These are phyloP conservation scores for Phytopythium kandeliae DNA, from an alignment of 352 stramenopile genomes.

Conservation along the genomic window DNA sequence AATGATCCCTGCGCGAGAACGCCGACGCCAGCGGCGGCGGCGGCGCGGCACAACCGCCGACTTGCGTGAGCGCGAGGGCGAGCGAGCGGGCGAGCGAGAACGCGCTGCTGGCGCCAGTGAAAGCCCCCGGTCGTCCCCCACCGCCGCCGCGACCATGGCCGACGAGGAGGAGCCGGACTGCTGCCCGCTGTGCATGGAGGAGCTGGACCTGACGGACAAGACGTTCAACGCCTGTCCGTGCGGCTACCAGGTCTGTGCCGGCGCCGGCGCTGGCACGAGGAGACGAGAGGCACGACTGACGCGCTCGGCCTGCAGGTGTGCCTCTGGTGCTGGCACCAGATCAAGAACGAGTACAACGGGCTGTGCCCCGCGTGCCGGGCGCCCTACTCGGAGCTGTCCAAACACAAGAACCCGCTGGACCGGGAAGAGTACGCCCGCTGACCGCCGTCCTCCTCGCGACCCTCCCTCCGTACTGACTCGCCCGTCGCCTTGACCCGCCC, in stretches of 20 bases:
- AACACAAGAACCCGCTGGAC: constrained; percentile 91
- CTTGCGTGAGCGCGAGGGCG: too few species aligned
- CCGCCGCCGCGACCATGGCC: constrained; percentile 26
- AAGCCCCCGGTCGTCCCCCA: too few species aligned
- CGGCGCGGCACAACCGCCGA: too few species aligned
- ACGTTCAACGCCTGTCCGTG: constrained; percentile 99
- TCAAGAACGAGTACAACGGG: constrained; percentile 98
- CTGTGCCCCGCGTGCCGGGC: constrained; percentile 97
- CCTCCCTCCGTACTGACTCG: neutral
- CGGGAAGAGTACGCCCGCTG: constrained; percentile 82
- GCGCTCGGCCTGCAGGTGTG: constrained; percentile 73
- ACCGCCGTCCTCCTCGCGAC: neutral
- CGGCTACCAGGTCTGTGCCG: constrained; percentile 89
- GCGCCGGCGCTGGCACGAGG: too few species aligned
- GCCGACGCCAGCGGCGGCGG: too few species aligned
- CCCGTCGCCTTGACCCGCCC: neutral
- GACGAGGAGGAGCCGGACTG: constrained; percentile 86
- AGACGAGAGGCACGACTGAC: neutral
- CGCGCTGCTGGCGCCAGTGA: too few species aligned
- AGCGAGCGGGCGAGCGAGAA: too few species aligned
- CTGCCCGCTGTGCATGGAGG: constrained; percentile 98
- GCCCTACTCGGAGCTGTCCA: constrained; percentile 93
- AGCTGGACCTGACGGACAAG: constrained; percentile 97
- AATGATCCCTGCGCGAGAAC: too few species aligned
- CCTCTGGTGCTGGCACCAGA: constrained; percentile 99